Conservation (phyloP, 2,329 filamentous ascomycete species). For the Alternaria brassicicola region DNA sequence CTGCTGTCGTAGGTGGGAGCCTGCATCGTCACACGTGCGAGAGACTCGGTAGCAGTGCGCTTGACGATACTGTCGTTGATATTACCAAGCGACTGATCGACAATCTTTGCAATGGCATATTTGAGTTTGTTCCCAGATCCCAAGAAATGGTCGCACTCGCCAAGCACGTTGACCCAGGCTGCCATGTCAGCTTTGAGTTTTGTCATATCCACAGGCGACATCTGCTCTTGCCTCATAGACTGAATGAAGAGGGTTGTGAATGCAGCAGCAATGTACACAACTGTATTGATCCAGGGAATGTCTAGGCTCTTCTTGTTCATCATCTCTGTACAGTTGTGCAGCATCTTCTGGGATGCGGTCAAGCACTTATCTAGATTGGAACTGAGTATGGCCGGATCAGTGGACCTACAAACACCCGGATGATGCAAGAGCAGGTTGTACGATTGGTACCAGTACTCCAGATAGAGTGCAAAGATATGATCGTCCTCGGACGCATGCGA, state of each 20-base stretch:
- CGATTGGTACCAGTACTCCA: constrained; percentile 57
- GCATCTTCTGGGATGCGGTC: constrained; percentile 67
- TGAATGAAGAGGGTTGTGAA: constrained; percentile 74
- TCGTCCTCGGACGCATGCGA: constrained; percentile 54
- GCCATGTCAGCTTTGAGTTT: constrained; percentile 71
- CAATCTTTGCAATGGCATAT: constrained; percentile 56
- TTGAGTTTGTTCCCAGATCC: constrained; percentile 57
- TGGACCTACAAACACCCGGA: constrained; percentile 57
- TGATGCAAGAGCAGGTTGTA: constrained; percentile 60
- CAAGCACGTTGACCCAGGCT: constrained; percentile 70
- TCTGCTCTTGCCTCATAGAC: constrained; percentile 69
- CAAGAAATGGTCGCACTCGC: constrained; percentile 68
- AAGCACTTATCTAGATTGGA: constrained; percentile 65
- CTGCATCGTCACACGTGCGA: constrained; percentile 47
- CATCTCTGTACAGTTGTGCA: constrained; percentile 65
- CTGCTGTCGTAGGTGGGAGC: constrained; percentile 35
- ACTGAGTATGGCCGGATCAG: constrained; percentile 65
- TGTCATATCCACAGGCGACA: constrained; percentile 64
- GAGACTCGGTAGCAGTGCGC: constrained; percentile 53
- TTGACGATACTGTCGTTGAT: constrained; percentile 55
- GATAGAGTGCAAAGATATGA: constrained; percentile 56
- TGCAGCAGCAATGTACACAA: constrained; percentile 74
- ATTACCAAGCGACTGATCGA: constrained; percentile 56
- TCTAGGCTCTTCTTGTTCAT: constrained; percentile 71
- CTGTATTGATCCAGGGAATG: constrained; percentile 77